Percentiles rank a stretch among this genome's conserved stretches.
These are phyloP conservation scores for grape (Vitis vinifera) DNA, from an alignment of 164 flowering plant species.

Conservation along the genomic window ASM3070453v1 NC_081816.1:23868501-23869000, in stretches of 20 bases:
- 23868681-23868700: neutral
- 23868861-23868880: conserved; percentile 97
- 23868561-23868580: too few species aligned
- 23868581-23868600: neutral
- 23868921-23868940: neutral
- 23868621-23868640: neutral
- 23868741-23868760: conserved; percentile 80
- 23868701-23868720: neutral
- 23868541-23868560: too few species aligned
- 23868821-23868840: conserved; percentile 80
- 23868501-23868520: too few species aligned
- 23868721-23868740: neutral
- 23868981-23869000: neutral
- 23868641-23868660: neutral
- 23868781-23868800: conserved; percentile 57
- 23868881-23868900: conserved; percentile 75
- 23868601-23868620: neutral
- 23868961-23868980: neutral
- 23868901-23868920: conserved; percentile 97
- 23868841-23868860: conserved; percentile 97
- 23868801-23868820: conserved; percentile 91
- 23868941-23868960: neutral
- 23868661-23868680: neutral
- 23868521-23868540: too few species aligned
- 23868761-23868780: conserved; percentile 66